phyloP scores from a whole-genome alignment of 163 green algal species.

The Prototheca wickerhamii region DNA sequence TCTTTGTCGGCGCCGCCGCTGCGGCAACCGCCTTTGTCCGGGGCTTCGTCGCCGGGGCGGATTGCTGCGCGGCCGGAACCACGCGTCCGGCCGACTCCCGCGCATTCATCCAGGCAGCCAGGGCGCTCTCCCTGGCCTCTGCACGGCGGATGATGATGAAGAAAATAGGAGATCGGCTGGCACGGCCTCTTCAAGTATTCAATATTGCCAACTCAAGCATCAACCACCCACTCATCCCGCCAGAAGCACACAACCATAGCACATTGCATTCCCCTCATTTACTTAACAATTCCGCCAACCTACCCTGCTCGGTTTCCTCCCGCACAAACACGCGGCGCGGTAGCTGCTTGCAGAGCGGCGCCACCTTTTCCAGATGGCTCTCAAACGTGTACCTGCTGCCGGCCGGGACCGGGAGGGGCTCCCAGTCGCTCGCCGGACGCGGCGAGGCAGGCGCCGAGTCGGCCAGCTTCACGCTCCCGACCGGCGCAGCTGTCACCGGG shows the following conservation, averaged over 20 bases:
- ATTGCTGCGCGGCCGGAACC: too few relatives aligned
- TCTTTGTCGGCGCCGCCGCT: background rate
- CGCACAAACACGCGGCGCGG: background rate
- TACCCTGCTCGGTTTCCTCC: background rate
- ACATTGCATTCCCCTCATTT: background rate
- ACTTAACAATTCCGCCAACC: background rate
- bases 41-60: too few relatives aligned
- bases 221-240: too few relatives aligned
- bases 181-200: too few relatives aligned
- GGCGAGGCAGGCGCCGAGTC: background rate
- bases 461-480: background rate
- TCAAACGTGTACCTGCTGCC: slow-evolving; percentile 7
- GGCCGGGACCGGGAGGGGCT: background rate
- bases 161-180: too few relatives aligned
- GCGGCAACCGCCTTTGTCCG: background rate
- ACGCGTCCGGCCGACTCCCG: too few relatives aligned
- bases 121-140: background rate
- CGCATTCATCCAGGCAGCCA: slow-evolving; percentile 3
- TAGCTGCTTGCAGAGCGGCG: slow-evolving; percentile 4
- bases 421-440: background rate
- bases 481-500: too few relatives aligned
- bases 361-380: slow-evolving; percentile 5
- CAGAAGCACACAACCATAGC: too few relatives aligned
- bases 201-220: too few relatives aligned
- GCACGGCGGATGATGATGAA: background rate